phyloP scores from a whole-genome alignment of 2,329 filamentous ascomycete genomes.

The Colletotrichum lupini region DNA sequence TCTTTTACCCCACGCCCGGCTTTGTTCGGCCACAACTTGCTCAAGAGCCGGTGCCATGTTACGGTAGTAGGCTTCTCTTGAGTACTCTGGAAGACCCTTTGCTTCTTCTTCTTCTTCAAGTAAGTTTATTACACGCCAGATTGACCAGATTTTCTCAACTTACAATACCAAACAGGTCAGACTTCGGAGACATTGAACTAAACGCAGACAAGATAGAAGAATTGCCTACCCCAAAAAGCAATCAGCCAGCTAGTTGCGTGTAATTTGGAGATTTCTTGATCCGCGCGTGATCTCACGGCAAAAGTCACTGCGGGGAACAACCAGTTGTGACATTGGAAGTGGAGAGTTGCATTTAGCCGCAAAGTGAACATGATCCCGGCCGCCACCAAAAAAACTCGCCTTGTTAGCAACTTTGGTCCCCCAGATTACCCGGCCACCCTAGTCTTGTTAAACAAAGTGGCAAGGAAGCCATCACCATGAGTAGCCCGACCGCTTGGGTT shows the following conservation, averaged over 20 bases:
- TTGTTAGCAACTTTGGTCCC: background rate
- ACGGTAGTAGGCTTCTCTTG: background rate
- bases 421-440: conserved; percentile 22
- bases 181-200: background rate
- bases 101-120: background rate
- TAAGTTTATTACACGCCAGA: background rate
- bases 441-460: background rate
- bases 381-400: background rate
- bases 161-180: background rate
- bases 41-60: background rate
- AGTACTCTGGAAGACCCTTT: background rate
- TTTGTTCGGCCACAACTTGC: background rate
- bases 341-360: conserved; percentile 36
- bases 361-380: conserved; percentile 3
- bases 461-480: background rate
- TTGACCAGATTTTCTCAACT: no score
- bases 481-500: background rate
- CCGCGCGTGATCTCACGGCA: background rate
- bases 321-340: conserved; percentile 21
- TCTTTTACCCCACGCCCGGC: conserved; percentile 9
- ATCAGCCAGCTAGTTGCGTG: background rate
- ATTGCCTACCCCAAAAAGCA: conserved; percentile 19
- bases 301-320: conserved; percentile 28
- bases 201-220: background rate
- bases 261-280: conserved; percentile 6